Evolutionary conservation across 1,284 basidiomycete genomes (phyloP).

Genomic region (Apiotrichum gamsii): DNA sequence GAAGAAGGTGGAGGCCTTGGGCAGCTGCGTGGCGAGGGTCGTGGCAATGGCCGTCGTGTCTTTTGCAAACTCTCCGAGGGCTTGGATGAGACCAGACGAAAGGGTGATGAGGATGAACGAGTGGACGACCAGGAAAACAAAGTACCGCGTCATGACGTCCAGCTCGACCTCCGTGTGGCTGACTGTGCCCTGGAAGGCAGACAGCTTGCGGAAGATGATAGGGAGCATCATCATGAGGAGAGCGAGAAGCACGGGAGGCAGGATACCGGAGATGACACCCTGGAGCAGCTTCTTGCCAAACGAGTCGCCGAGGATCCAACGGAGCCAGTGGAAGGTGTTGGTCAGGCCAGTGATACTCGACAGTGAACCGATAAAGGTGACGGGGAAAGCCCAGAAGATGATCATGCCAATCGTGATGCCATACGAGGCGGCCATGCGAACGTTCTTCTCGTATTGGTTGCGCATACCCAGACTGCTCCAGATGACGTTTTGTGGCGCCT

Average conservation of each 20-base stretch:
- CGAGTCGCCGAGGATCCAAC: slow-evolving; percentile 54
- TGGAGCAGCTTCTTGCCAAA: slow-evolving; percentile 44
- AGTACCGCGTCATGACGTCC: slow-evolving; percentile 68
- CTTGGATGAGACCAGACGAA: slow-evolving; percentile 54
- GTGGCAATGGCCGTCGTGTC: slow-evolving; percentile 55
- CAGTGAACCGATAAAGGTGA: slow-evolving; percentile 51
- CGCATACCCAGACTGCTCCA: slow-evolving; percentile 57
- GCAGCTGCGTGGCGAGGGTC: slow-evolving; percentile 57
- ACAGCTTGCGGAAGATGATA: slow-evolving; percentile 57
- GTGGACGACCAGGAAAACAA: slow-evolving; percentile 63
- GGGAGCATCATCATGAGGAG: slow-evolving; percentile 67
- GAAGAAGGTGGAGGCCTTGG: slow-evolving; percentile 70
- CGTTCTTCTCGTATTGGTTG: slow-evolving; percentile 68
- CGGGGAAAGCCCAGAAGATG: slow-evolving; percentile 60
- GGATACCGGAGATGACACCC: slow-evolving; percentile 59
- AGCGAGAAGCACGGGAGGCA: slow-evolving; percentile 64
- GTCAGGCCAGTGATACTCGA: slow-evolving; percentile 51
- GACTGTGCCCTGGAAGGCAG: slow-evolving; percentile 66
- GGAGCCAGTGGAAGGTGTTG: slow-evolving; percentile 54
- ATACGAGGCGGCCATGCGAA: slow-evolving; percentile 53
- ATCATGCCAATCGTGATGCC: slow-evolving; percentile 57
- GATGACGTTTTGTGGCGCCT: slow-evolving; percentile 65
- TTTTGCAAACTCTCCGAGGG: slow-evolving; percentile 35
- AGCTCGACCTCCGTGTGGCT: slow-evolving; percentile 65
- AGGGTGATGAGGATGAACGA: slow-evolving; percentile 65